These are phyloP conservation scores for Leccinellum albellum DNA, from an alignment of 768 basidiomycete species.

Conservation along the genomic window DNA sequence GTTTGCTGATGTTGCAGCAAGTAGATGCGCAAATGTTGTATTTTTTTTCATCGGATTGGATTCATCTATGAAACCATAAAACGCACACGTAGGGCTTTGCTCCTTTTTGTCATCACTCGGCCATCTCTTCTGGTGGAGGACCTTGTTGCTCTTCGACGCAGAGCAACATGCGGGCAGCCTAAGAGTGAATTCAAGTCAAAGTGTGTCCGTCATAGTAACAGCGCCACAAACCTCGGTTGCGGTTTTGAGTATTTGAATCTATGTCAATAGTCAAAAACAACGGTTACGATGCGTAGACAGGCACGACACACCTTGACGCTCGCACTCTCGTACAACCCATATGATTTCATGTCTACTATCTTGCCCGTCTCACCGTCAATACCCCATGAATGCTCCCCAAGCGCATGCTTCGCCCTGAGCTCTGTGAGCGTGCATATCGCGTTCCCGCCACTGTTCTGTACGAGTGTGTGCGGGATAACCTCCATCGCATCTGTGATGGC, in stretches of 20 bases:
- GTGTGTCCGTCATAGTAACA: no score
- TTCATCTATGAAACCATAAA: background rate
- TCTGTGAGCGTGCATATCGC: constrained; percentile 91
- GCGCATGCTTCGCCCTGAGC: constrained; percentile 92
- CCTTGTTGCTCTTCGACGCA: background rate
- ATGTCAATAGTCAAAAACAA: no score
- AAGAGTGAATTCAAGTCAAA: background rate
- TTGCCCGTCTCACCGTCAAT: constrained; percentile 96
- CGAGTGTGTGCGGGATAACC: constrained; percentile 91
- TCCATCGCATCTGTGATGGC: constrained; percentile 97
- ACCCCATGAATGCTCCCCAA: constrained; percentile 87
- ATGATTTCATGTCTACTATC: constrained; percentile 91
- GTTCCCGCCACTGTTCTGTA: constrained; percentile 95
- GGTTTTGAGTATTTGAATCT: no score
- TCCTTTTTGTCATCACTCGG: background rate
- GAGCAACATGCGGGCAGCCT: background rate
- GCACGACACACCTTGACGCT: constrained; percentile 77
- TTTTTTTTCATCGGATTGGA: no score
- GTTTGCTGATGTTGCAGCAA: no score
- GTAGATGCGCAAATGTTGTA: background rate
- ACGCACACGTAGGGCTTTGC: background rate
- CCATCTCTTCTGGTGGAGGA: background rate
- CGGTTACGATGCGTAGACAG: no score
- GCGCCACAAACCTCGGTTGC: no score
- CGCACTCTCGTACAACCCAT: constrained; percentile 92